A percentile compares a stretch with the other conserved stretches of the same genome.
Conservation (phyloP, 768 basidiomycete genomes). For the Austroboletus festivus region DNA sequence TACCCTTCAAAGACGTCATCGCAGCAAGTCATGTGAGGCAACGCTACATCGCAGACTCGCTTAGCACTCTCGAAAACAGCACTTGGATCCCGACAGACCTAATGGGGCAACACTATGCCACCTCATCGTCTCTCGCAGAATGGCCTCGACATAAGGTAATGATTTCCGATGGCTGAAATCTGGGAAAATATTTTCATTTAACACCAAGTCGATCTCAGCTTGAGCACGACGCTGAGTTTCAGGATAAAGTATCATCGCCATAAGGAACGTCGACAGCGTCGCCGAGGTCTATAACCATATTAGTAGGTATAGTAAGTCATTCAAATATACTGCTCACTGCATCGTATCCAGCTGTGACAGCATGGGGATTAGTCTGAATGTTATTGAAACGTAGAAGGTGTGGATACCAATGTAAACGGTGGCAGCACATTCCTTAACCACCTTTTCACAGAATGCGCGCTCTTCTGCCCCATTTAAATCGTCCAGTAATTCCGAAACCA, state of each 20-base stretch:
- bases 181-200: conserved; percentile 14
- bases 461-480: conserved; percentile 16
- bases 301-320: background rate
- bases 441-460: conserved; percentile 17
- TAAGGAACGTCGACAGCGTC: conserved; percentile 23
- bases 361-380: background rate
- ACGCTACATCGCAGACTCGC: conserved; percentile 9
- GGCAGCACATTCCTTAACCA: conserved; percentile 28
- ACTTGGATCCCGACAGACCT: conserved; percentile 14
- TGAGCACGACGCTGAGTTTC: conserved; percentile 30
- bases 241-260: conserved; percentile 31
- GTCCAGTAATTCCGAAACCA: conserved; percentile 29
- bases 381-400: background rate
- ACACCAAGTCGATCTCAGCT: conserved; percentile 27
- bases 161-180: conserved; percentile 26
- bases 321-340: conserved; percentile 13
- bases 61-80: conserved; percentile 5
- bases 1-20: conserved; percentile 47
- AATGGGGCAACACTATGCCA: conserved; percentile 32
- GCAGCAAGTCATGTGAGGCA: conserved; percentile 27
- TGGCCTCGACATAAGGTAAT: conserved; percentile 28
- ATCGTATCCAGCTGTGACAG: conserved; percentile 25
- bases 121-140: conserved; percentile 31
- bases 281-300: conserved; percentile 18
- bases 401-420: conserved; percentile 30